A percentile compares a stretch with the other conserved stretches of the same genome.
These are phyloP conservation scores for Pythium biforme DNA, from an alignment of 352 stramenopile genomes.

Conservation along the genomic window DNA sequence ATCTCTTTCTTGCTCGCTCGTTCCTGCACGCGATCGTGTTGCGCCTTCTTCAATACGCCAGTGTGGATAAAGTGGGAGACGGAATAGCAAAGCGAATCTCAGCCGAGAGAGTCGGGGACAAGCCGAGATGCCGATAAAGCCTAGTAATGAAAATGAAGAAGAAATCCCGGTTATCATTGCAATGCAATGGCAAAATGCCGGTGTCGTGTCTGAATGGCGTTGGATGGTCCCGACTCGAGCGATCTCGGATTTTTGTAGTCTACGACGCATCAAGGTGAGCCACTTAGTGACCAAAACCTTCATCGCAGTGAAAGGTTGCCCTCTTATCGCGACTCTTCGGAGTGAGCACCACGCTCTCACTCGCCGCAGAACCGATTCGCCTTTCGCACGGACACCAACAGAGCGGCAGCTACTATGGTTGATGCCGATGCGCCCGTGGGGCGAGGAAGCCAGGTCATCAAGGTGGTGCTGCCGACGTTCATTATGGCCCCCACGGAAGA, in stretches of 20 bases:
- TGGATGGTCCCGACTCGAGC: no score
- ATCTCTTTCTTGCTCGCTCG: background rate
- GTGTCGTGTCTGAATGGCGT: background rate
- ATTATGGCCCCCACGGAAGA: constrained; percentile 82
- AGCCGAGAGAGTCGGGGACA: background rate
- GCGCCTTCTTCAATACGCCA: constrained; percentile 5
- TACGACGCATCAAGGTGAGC: no score
- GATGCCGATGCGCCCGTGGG: constrained; percentile 41
- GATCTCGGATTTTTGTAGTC: no score
- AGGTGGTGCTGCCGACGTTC: constrained; percentile 81
- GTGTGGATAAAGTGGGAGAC: constrained; percentile 14
- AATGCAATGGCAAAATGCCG: background rate
- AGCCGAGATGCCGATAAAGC: constrained; percentile 11
- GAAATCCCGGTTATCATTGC: background rate
- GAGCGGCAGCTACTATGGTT: constrained; percentile 32
- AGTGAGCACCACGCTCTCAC: background rate
- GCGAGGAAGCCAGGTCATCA: constrained; percentile 64
- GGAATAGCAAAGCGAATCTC: background rate
- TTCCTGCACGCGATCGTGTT: background rate
- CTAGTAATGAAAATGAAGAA: constrained; percentile 23
- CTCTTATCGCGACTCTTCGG: constrained; percentile 6
- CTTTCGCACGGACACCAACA: background rate
- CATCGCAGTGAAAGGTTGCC: constrained; percentile 3
- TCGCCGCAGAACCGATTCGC: background rate
- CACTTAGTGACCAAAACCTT: no score